Evolutionary conservation across 179 eudicot genomes (phyloP).

Genomic region (Nepenthes alata): DNA sequence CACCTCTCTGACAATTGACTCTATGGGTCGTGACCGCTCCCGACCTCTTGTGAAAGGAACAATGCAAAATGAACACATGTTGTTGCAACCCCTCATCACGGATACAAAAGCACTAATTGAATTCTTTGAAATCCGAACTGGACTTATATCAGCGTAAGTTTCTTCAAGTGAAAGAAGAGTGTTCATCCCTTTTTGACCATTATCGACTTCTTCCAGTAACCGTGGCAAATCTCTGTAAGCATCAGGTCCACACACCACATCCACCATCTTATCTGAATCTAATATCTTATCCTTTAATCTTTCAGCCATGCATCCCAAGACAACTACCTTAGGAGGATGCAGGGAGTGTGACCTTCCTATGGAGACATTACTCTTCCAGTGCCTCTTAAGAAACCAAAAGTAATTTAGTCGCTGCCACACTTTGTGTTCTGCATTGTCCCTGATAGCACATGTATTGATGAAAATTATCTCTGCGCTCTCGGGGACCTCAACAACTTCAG

Average conservation of each 20-base stretch:
- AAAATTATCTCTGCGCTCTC: constrained; percentile 96
- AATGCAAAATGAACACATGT: constrained; percentile 98
- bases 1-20: constrained; percentile 85
- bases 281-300: constrained; percentile 91
- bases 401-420: constrained; percentile 98
- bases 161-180: constrained; percentile 96
- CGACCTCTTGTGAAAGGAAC: constrained; percentile 99
- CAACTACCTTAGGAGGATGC: constrained; percentile 93
- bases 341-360: constrained; percentile 67
- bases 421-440: constrained; percentile 94
- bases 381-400: constrained; percentile 95
- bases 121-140: constrained; percentile 76
- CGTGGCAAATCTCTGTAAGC: constrained; percentile 93
- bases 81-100: constrained; percentile 97
- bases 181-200: constrained; percentile 96
- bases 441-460: constrained; percentile 91
- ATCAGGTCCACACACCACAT: constrained; percentile 99
- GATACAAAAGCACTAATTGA: constrained; percentile 87
- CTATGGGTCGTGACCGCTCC: constrained; percentile 93
- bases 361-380: constrained; percentile 82
- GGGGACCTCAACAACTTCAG: constrained; percentile 58
- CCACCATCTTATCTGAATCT: constrained; percentile 98
- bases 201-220: constrained; percentile 80
- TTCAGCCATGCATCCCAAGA: constrained; percentile 99
- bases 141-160: constrained; percentile 95